phyloP scores from a whole-genome alignment of 2,329 filamentous ascomycete genomes.

The Cercospora zeae-maydis region DNA sequence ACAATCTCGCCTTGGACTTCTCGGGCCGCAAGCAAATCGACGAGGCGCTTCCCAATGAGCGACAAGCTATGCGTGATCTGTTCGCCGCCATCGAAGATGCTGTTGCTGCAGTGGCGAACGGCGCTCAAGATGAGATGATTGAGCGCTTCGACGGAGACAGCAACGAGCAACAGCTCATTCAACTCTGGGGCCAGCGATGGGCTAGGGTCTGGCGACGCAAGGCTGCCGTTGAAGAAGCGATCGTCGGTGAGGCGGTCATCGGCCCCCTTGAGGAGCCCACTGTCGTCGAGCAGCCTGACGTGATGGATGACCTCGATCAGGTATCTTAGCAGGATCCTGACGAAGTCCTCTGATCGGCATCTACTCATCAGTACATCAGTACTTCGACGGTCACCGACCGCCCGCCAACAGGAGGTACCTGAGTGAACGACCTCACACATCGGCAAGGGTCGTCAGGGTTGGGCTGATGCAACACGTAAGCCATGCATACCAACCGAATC shows the following conservation, averaged over 20 bases:
- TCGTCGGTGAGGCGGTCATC: constrained; percentile 55
- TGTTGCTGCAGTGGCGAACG: constrained; percentile 66
- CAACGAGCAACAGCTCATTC: constrained; percentile 62
- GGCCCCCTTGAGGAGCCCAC: constrained; percentile 42
- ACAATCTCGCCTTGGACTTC: constrained; percentile 54
- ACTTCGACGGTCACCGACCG: too few relatives aligned
- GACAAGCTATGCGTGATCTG: constrained; percentile 70
- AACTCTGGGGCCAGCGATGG: constrained; percentile 83
- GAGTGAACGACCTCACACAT: too few relatives aligned
- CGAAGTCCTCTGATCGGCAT: not conserved
- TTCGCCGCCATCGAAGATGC: constrained; percentile 79
- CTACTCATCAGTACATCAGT: too few relatives aligned
- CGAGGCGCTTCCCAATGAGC: constrained; percentile 65
- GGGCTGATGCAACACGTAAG: too few relatives aligned
- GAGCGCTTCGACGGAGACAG: constrained; percentile 60
- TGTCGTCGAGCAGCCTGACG: constrained; percentile 21
- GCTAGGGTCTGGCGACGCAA: constrained; percentile 77
- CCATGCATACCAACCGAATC: too few relatives aligned
- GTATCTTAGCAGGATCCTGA: constrained; percentile 18
- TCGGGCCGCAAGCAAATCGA: constrained; percentile 60
- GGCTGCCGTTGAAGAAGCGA: constrained; percentile 78
- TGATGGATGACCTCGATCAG: constrained; percentile 34
- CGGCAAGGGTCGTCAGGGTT: too few relatives aligned
- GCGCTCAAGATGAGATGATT: constrained; percentile 70
- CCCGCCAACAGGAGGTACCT: too few relatives aligned